A percentile compares a stretch with the other conserved stretches of the same genome.
Evolutionary conservation across 371 early-diverging fungal species (phyloP).

Genomic region (Apophysomyces sp.): DNA sequence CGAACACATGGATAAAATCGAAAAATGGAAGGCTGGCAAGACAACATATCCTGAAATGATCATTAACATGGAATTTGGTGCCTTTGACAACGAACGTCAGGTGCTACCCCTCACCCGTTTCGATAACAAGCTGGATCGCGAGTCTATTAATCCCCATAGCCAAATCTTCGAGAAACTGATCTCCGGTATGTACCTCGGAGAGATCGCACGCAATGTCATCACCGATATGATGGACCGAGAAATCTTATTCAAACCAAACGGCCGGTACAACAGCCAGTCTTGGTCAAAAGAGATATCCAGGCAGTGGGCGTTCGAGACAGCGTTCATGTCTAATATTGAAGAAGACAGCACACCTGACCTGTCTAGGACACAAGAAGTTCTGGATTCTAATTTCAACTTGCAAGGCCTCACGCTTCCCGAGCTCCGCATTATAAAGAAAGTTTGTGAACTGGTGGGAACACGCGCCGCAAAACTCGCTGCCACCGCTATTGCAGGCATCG

Average conservation of each 20-base stretch:
- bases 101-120: constrained; percentile 82
- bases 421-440: constrained; percentile 77
- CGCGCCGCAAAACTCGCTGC: constrained; percentile 90
- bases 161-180: constrained; percentile 96
- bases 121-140: constrained; percentile 84
- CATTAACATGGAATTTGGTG: constrained; percentile 92
- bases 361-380: constrained; percentile 63
- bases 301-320: constrained; percentile 85
- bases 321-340: constrained; percentile 91
- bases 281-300: constrained; percentile 68
- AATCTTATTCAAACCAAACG: constrained; percentile 58
- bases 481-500: constrained; percentile 81
- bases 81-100: constrained; percentile 77
- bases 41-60: constrained; percentile 72
- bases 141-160: constrained; percentile 74
- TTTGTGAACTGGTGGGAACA: constrained; percentile 85
- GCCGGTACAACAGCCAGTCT: constrained; percentile 37
- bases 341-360: constrained; percentile 73
- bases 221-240: constrained; percentile 82
- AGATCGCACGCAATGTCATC: constrained; percentile 80
- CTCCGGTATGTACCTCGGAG: constrained; percentile 95
- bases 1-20: constrained; percentile 71
- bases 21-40: constrained; percentile 66
- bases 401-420: constrained; percentile 69
- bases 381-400: constrained; percentile 75